Conservation (phyloP, 176 grass and related monocot species). For the Urochloa ruziziensis region DNA sequence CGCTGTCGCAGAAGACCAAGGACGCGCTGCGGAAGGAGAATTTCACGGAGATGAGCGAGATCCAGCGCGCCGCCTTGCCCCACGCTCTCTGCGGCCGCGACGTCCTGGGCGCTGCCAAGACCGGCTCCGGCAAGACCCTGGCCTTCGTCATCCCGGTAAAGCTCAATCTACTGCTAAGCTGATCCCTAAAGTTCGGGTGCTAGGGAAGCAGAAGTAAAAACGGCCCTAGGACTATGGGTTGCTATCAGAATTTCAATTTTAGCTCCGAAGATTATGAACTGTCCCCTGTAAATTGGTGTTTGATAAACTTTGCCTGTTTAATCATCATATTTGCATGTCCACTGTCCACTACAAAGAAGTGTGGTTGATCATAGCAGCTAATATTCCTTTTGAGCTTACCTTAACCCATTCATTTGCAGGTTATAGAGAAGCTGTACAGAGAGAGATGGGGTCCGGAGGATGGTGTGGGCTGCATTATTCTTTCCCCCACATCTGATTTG, state of each 20-base stretch:
- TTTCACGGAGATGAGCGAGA: slow-evolving; percentile 86
- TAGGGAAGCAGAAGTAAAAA: background rate
- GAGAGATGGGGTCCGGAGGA: slow-evolving; percentile 61
- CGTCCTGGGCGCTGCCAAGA: slow-evolving; percentile 86
- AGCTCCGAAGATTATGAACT: background rate
- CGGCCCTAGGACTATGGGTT: background rate
- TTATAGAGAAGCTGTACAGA: slow-evolving; percentile 86
- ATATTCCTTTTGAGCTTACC: background rate
- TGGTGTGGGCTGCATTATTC: slow-evolving; percentile 80
- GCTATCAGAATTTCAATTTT: background rate
- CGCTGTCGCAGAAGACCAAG: slow-evolving; percentile 73
- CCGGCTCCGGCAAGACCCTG: slow-evolving; percentile 91
- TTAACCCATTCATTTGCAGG: slow-evolving; percentile 30
- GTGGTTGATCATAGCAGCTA: background rate
- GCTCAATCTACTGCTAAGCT: slow-evolving; percentile 7
- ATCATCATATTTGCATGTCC: background rate
- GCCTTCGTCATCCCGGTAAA: slow-evolving; percentile 85
- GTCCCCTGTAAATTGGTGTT: background rate
- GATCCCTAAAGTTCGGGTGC: background rate
- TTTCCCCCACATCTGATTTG: slow-evolving; percentile 85
- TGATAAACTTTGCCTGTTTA: background rate
- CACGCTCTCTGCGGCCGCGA: slow-evolving; percentile 83
- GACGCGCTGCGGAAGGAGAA: slow-evolving; percentile 45
- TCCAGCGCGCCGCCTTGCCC: slow-evolving; percentile 82
- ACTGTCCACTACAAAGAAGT: background rate